Base-by-base conservation (phyloP, 208 protist species). In the Leishmania lainsoni region DNA sequence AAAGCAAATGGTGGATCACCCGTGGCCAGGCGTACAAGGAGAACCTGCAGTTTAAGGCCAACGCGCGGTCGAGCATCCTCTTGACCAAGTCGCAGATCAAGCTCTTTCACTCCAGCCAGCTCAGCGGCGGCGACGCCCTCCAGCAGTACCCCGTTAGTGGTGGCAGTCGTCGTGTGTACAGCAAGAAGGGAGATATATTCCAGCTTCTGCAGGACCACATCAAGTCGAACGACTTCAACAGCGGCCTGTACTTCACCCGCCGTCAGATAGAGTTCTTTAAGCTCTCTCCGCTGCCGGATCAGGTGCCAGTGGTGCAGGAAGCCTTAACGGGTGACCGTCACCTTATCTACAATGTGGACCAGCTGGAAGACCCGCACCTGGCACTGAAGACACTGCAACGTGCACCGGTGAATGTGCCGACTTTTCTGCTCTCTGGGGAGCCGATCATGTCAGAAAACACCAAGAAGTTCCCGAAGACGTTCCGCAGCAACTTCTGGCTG, bases 401-500 rank as follows among this genome's bases (percentile, higher is more conserved):
- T 70, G 89, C 91, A 22, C 90, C 91, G 29, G 91, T 96, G 42
- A 91, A 86, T 76, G 90, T 95, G 78, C 91, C 92, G 54, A 96
- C 94, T 10, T 97, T 95, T 79, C 83, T 97, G 69, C 86, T 97
- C 32, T 94, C 91, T 26, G 92, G 92, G 8, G 92, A 97, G 86
- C 92, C 92, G 32, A 95, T 97, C 75, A 82, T 88, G 80, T 82
- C 89, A 56, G 93, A 95, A 59, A 89, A 72, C 65, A 82, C 90
- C 49, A 93, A 93, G 81, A 94, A 93, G 78, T 91, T 94, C 68
- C 92, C 92, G 16, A 89, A 90, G 81, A 85, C 76, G 22, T 96
- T 93, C 79, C 87, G 86, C 76, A 96, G 91, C 83, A 95, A 97
- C 84, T 96, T 94, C 90, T 97, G 94, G 94, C 86, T 97, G 29